Evolutionary conservation across 2,329 filamentous ascomycete species (phyloP), one percentile per base, ranked within the genome.

Genomic region (Cercospora janseana): DNA sequence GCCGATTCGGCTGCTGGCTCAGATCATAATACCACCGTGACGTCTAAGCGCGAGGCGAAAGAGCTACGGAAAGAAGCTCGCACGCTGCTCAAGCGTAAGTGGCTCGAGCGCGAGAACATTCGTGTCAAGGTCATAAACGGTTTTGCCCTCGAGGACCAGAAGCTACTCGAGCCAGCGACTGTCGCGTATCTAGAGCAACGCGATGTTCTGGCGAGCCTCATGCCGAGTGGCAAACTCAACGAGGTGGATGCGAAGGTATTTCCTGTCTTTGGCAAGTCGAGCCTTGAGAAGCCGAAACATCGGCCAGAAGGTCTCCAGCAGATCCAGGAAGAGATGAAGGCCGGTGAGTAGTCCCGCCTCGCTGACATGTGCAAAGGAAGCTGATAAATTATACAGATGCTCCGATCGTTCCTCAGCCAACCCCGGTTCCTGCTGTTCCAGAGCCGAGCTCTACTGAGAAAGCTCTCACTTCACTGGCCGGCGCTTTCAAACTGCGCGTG

Each of bases 201-300:
- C 8, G 18, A 32, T 12, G 52, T 31, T 10, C 54, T 63, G 13
- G 32, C 31, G 8, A 15, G 26, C 2, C 31, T 55, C 18, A 62
- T 61, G 59, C 42, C 46, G 10, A 49, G 37, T 20, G 52, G 56
- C 8, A n/a, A 40, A 10, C 46, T 63, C 13, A 60, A 58, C 41
- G 51, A 52, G 7, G 54, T 57, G 12, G 61, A 63, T 35, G 54
- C 46, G 3, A 45, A 16, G 18, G 12, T 37, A 18, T 62, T 52
- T 26, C 61, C 60, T 6, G 37, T 23, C 5, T 52, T 62, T 7
- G 29, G 34, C 5, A 18, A 34, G 8, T 38, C 44, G 20, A 49
- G 57, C 13, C 29, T 60, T 8, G 46, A 26, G 12, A 46, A 10
- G 15, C 51, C 55, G n/a, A 58, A 54, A 24, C 10, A 26, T 21